Percentiles rank a stretch among this genome's conserved stretches.
phyloP scores from a whole-genome alignment of 306 rosid genomes.

The Heteromeles arbutifolia region DNA sequence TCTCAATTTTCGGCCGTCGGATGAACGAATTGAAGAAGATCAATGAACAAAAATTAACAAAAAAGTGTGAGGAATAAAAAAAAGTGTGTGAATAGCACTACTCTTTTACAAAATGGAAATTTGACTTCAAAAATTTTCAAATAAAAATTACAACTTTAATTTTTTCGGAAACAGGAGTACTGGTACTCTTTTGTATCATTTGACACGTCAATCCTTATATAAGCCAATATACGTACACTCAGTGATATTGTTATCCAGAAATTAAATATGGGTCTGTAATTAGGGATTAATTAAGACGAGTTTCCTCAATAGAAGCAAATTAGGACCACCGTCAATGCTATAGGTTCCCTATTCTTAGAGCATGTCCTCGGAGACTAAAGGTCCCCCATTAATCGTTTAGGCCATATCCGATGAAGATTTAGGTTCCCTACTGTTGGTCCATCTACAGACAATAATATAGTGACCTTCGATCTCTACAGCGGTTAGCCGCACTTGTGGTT shows the following conservation, averaged over 20 bases:
- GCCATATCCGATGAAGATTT: background rate
- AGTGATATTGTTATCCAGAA: background rate
- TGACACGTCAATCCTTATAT: background rate
- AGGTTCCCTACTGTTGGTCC: background rate
- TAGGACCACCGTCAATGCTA: background rate
- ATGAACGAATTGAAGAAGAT: too few species aligned
- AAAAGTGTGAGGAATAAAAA: too few species aligned
- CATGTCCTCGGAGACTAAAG: background rate
- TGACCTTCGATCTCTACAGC: background rate
- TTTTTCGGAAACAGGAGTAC: too few species aligned
- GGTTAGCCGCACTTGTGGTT: background rate
- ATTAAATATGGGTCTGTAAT: background rate
- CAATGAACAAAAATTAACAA: too few species aligned
- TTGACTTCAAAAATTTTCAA: too few species aligned
- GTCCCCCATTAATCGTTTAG: background rate
- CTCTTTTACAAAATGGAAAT: too few species aligned
- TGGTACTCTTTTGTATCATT: background rate
- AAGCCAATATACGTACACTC: background rate
- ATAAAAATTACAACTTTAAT: too few species aligned
- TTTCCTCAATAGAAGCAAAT: background rate
- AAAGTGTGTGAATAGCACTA: accelerated
- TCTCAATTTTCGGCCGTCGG: too few species aligned
- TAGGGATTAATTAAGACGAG: background rate
- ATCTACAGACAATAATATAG: background rate
- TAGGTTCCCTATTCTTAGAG: background rate